Base-by-base conservation (phyloP, 495 filamentous ascomycete species). In the Platismatia glauca region DNA sequence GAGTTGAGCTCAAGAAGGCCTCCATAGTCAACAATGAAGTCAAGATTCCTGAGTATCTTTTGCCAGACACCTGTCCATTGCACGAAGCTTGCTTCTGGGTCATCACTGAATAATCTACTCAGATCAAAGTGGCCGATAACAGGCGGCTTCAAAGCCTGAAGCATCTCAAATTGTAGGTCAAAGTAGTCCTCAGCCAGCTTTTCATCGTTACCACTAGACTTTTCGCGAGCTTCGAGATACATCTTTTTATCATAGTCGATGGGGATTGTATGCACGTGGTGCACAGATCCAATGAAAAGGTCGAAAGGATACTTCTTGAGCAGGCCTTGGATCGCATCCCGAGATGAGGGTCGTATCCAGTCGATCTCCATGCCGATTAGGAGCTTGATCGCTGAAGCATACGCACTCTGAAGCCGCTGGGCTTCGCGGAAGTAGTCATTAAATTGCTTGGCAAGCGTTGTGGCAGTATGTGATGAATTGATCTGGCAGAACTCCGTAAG, bases 111-210 rank as follows among this genome's bases (percentile, higher is more conserved):
- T 65, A 98, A 73, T 43, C 93, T 76, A 62, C 97, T 89, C 38
- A 98, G 76, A 76, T 98, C 94, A 73, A 97, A 95, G 73, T 98
- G 94, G 15, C 91, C 94, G 22, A 98, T 86, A 20, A 97, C 82
- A 13, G 83, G 81, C 43, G 95, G 95, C 70, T 78, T 78, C 63
- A 95, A 68, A n/a, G 79, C 76, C 50, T 70, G 67, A 43, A 98
- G 76, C 90, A 98, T 94, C 31, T 84, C 84, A 58, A 79, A 82
- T 77, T 97, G 92, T 38, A 82, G 80, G 74, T 97, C 90, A 71
- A 92, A 96, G 74, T 96, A 98, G 64, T 79, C 83, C 68, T 82
- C 82, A 67, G 87, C 94, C 20, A 96, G 72, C 9, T 66, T 74
- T 73, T 89, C 85, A 67, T 97, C 91, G 0, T 80, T 81, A 2